phyloP scores from a whole-genome alignment of 1,139 yeast genomes.

The Candida labiduridarum region DNA sequence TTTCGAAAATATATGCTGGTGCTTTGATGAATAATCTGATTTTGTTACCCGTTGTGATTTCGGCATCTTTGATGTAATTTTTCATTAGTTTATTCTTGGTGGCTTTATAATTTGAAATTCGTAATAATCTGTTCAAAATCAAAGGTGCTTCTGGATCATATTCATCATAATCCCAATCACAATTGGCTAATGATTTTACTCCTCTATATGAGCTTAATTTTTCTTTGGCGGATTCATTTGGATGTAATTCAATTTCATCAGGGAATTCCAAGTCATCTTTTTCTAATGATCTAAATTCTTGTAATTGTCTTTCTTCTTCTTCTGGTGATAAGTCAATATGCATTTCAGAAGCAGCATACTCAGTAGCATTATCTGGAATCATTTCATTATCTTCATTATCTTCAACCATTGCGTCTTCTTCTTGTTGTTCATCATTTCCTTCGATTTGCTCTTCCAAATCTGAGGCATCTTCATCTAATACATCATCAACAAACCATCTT shows the following conservation, averaged over 20 bases:
- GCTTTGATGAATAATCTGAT: conserved; percentile 65
- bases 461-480: conserved; percentile 50
- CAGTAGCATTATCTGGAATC: conserved; percentile 46
- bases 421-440: conserved; percentile 26
- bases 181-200: conserved; percentile 74
- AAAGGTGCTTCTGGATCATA: conserved; percentile 73
- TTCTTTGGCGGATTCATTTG: conserved; percentile 73
- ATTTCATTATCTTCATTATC: conserved; percentile 19
- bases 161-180: conserved; percentile 90
- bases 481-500: conserved; percentile 78
- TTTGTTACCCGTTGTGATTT: conserved; percentile 66
- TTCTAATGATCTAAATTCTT: conserved; percentile 67
- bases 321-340: conserved; percentile 77
- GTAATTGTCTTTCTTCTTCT: conserved; percentile 80
- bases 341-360: conserved; percentile 54
- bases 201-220: conserved; percentile 82
- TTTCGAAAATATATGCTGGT: conserved; percentile 52
- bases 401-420: conserved; percentile 43
- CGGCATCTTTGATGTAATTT: conserved; percentile 58
- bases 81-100: conserved; percentile 72
- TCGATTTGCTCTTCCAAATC: conserved; percentile 46
- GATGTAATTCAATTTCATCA: conserved; percentile 87
- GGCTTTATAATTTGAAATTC: conserved; percentile 77
- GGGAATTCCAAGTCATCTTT: conserved; percentile 92
- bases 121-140: conserved; percentile 74